Base-by-base conservation (phyloP, 495 filamentous ascomycete species). In the Amphirosellinia nigrospora region DNA sequence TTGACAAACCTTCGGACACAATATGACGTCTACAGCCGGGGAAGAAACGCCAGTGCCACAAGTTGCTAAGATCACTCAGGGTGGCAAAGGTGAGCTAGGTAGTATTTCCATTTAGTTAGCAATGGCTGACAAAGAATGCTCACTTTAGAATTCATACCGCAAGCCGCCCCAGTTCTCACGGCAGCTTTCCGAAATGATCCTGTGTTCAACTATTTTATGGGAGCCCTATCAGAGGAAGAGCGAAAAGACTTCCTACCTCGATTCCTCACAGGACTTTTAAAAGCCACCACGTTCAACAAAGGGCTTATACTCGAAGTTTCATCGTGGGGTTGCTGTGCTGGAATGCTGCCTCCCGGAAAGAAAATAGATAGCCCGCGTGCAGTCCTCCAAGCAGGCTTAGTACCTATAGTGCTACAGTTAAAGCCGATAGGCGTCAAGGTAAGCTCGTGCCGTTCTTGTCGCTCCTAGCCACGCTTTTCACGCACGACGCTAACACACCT, bases 321-420 rank as follows among this genome's bases (percentile, higher is more conserved):
- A 15, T 66, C 50, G 32, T 66, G 64, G 64, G 64, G 64, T 16
- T 66, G 48, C 64, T 66, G 64, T 43, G 64, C 64, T 23, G 64
- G 11, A 5, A 30, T 66, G 46, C 32, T 66, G 34, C 64, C 64
- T 28, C 64, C 64, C 0, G 64, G 64, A 26, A 66, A 66, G 23
- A 66, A 41, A 43, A 2, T 41, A 21, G 64, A 66, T 30, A 43
- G 30, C 11, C 64, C 48, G 11, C 13, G 19, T 34, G 56, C 64
- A 15, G 9, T 43, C 1, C 13, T 66, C 28, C 48, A 41, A 30
- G 48, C 48, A 32, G 64, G 64, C 1, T 34, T 66, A 4, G 16
- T 46, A 7, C 9, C 26, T 9, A 2, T 21, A 4, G 23, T 36
- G 13, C 5, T 41, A n/a, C 50, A 23, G 46, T 28, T 66, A 2